Percentiles rank a stretch among this genome's conserved stretches.
These are phyloP conservation scores for Solioccasus polychromus DNA, from an alignment of 768 basidiomycete genomes.

Conservation along the genomic window DNA sequence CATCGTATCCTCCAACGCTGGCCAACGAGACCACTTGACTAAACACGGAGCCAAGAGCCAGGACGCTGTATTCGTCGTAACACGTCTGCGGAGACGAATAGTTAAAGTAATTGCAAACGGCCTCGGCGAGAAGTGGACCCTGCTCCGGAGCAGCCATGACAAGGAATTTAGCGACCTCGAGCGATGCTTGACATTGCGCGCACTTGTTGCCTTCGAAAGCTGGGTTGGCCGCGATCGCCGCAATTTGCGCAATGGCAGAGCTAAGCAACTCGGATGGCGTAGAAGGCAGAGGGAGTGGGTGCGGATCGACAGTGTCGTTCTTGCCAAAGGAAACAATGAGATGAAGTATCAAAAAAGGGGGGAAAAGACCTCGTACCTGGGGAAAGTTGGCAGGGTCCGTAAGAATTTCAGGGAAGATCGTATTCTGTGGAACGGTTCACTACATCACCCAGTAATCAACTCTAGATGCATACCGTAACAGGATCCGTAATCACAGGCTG, in stretches of 20 bases:
- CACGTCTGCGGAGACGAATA: slow-evolving; percentile 33
- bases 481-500: slow-evolving; percentile 72
- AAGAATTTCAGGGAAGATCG: slow-evolving; percentile 52
- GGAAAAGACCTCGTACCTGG: slow-evolving; percentile 22
- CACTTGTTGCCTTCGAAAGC: slow-evolving; percentile 36
- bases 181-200: slow-evolving; percentile 35
- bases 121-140: slow-evolving; percentile 39
- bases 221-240: slow-evolving; percentile 35
- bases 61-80: slow-evolving; percentile 31
- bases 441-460: neutral
- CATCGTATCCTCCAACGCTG: slow-evolving; percentile 45
- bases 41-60: slow-evolving; percentile 38
- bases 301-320: slow-evolving; percentile 44
- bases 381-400: slow-evolving; percentile 61
- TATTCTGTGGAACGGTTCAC: slow-evolving; percentile 37
- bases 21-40: slow-evolving; percentile 46
- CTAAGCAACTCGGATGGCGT: slow-evolving; percentile 32
- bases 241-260: slow-evolving; percentile 37
- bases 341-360: neutral
- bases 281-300: slow-evolving; percentile 37
- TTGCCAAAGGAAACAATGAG: slow-evolving; percentile 5
- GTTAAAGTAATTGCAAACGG: slow-evolving; percentile 41
- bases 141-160: slow-evolving; percentile 40
- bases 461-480: slow-evolving; percentile 43
- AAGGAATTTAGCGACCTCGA: slow-evolving; percentile 41